Percentiles rank a stretch among this genome's conserved stretches.
Evolutionary conservation across 1,284 basidiomycete genomes (phyloP).

Genomic region (Marasmius sp.): DNA sequence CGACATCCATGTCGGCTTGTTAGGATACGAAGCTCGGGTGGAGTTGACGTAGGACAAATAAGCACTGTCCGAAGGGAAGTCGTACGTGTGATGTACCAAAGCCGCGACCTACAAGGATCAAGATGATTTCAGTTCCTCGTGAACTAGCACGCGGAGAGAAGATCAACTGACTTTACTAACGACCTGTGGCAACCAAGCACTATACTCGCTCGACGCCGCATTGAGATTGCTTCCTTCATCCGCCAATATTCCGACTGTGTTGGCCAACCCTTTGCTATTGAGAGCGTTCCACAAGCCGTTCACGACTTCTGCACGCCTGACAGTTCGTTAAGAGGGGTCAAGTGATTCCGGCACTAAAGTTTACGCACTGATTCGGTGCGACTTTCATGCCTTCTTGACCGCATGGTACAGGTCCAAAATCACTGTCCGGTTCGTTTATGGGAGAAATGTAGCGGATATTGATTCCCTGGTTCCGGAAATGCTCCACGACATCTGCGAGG

Average conservation of each 20-base stretch:
- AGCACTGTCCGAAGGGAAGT: conserved; percentile 34
- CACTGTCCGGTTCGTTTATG: conserved; percentile 40
- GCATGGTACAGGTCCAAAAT: conserved; percentile 34
- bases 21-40: conserved; percentile 23
- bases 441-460: conserved; percentile 34
- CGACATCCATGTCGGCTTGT: conserved; percentile 37
- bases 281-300: conserved; percentile 33
- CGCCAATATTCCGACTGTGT: conserved; percentile 33
- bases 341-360: neutral
- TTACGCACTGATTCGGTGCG: conserved; percentile 29
- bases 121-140: neutral
- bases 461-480: conserved; percentile 32
- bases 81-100: conserved; percentile 37
- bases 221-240: conserved; percentile 33
- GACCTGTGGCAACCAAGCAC: conserved; percentile 34
- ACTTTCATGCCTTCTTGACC: conserved; percentile 40
- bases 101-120: conserved; percentile 26
- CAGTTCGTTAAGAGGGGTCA: neutral
- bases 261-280: conserved; percentile 24
- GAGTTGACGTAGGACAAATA: conserved; percentile 29
- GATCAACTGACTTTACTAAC: conserved; percentile 22
- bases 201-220: conserved; percentile 29
- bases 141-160: neutral
- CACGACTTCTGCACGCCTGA: conserved; percentile 35
- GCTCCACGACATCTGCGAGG: conserved; percentile 33